A percentile compares a stretch with the other conserved stretches of the same genome.
phyloP scores from a whole-genome alignment of 306 rosid genomes.

The Canavalia gladiata region DNA sequence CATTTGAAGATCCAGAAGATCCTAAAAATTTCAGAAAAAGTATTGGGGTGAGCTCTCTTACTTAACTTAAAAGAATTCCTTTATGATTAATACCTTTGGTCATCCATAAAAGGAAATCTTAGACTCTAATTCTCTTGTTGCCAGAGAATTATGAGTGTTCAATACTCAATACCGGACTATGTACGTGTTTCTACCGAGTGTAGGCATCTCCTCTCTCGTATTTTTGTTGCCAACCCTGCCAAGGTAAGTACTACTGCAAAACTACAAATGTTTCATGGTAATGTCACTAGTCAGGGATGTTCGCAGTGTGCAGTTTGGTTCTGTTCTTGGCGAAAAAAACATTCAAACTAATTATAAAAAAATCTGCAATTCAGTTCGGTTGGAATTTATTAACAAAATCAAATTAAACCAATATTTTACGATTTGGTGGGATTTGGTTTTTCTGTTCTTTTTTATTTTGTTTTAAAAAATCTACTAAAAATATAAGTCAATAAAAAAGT shows the following conservation, averaged over 20 bases:
- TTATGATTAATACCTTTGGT: slow-evolving; percentile 15
- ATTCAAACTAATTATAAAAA: no score
- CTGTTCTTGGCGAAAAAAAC: no score
- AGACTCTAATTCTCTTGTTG: slow-evolving; percentile 42
- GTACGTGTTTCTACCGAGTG: slow-evolving; percentile 80
- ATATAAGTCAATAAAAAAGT: no score
- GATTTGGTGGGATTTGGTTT: no score
- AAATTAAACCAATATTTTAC: no score
- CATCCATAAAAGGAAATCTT: slow-evolving; percentile 23
- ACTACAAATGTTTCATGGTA: background rate
- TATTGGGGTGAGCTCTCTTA: slow-evolving; percentile 62
- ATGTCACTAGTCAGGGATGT: background rate
- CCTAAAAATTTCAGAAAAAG: slow-evolving; percentile 75
- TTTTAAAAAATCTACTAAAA: no score
- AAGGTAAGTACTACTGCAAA: slow-evolving; percentile 54
- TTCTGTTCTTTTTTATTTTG: no score
- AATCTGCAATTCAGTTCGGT: no score
- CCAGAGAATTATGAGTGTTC: slow-evolving; percentile 86
- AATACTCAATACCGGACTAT: slow-evolving; percentile 85
- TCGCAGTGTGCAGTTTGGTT: no score
- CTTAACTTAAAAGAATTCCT: slow-evolving; percentile 22
- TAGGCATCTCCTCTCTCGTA: slow-evolving; percentile 70
- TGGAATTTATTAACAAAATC: no score
- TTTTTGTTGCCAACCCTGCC: slow-evolving; percentile 86
- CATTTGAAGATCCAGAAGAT: slow-evolving; percentile 96